phyloP scores from a whole-genome alignment of 2,329 filamentous ascomycete species.

The Chaetomium strumarium region DNA sequence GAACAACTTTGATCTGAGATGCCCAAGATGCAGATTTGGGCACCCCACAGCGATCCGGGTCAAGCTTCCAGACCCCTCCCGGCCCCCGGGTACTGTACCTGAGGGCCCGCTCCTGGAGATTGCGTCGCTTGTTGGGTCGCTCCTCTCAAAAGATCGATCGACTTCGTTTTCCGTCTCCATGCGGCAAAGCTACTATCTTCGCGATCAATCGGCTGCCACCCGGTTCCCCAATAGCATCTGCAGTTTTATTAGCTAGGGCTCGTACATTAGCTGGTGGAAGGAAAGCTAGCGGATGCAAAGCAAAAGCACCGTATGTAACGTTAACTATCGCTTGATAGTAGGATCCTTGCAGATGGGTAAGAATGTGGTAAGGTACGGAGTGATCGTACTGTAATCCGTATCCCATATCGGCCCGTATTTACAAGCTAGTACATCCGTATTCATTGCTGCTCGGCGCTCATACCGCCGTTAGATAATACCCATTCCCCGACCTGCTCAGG shows the following conservation, averaged over 20 bases:
- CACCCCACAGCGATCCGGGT: neutral
- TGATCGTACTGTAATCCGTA: no score
- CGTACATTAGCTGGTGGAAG: neutral
- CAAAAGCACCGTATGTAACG: no score
- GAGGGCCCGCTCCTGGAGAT: neutral
- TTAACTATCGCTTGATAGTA: no score
- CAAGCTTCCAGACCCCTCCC: neutral
- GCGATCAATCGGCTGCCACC: conserved; percentile 10
- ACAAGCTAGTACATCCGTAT: no score
- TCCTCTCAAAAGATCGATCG: neutral
- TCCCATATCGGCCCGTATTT: no score
- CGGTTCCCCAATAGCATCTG: conserved; percentile 4
- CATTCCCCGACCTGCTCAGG: no score
- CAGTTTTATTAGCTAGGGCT: conserved; percentile 2
- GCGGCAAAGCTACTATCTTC: neutral
- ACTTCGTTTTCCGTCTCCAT: conserved; percentile 8
- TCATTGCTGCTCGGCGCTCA: no score
- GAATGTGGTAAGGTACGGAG: no score
- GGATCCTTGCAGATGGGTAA: no score
- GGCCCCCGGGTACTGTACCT: conserved; percentile 8
- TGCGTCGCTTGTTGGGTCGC: neutral
- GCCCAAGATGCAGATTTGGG: conserved; percentile 4
- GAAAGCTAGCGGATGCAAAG: no score
- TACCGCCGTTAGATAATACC: no score
- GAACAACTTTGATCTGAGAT: neutral